phyloP scores from a whole-genome alignment of 495 filamentous ascomycete species.

The Neurospora tetraspora region DNA sequence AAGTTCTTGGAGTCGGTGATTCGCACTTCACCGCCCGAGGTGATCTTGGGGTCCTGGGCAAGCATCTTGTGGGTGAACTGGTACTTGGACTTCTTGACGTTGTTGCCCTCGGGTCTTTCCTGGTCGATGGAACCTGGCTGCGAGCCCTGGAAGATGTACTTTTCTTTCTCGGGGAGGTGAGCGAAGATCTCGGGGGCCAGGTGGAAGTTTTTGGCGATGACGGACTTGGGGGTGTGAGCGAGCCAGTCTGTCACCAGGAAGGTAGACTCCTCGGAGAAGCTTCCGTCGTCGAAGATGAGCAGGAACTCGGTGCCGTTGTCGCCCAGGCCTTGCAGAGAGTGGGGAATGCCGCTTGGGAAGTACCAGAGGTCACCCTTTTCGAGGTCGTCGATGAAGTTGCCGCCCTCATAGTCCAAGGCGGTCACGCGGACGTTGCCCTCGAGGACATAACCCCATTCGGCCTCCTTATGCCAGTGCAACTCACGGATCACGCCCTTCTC shows the following conservation, averaged over 20 bases:
- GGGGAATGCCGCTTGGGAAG: slow-evolving; percentile 61
- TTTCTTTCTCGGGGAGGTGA: slow-evolving; percentile 46
- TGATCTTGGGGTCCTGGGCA: slow-evolving; percentile 41
- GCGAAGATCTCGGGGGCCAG: slow-evolving; percentile 48
- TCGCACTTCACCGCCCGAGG: slow-evolving; percentile 47
- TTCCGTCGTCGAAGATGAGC: slow-evolving; percentile 58
- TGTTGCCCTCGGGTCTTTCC: slow-evolving; percentile 32
- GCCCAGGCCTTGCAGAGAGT: slow-evolving; percentile 57
- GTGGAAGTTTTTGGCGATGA: slow-evolving; percentile 57
- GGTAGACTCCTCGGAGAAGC: slow-evolving; percentile 61
- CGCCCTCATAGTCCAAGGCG: slow-evolving; percentile 57
- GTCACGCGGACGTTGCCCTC: slow-evolving; percentile 51
- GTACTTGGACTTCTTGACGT: slow-evolving; percentile 48
- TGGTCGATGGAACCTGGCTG: slow-evolving; percentile 37
- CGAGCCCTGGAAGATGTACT: slow-evolving; percentile 60
- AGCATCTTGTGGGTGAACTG: slow-evolving; percentile 56
- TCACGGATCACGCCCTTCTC: slow-evolving; percentile 60
- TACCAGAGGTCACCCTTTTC: slow-evolving; percentile 65
- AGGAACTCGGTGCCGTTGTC: slow-evolving; percentile 62
- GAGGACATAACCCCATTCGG: slow-evolving; percentile 60
- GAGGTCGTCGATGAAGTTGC: slow-evolving; percentile 60
- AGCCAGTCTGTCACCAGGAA: slow-evolving; percentile 61
- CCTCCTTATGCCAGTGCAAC: slow-evolving; percentile 64
- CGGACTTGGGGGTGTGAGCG: slow-evolving; percentile 52
- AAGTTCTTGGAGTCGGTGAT: slow-evolving; percentile 61